Evolutionary conservation across 371 early-diverging fungal species (phyloP).

Genomic region (Blyttiomyces sp.): DNA sequence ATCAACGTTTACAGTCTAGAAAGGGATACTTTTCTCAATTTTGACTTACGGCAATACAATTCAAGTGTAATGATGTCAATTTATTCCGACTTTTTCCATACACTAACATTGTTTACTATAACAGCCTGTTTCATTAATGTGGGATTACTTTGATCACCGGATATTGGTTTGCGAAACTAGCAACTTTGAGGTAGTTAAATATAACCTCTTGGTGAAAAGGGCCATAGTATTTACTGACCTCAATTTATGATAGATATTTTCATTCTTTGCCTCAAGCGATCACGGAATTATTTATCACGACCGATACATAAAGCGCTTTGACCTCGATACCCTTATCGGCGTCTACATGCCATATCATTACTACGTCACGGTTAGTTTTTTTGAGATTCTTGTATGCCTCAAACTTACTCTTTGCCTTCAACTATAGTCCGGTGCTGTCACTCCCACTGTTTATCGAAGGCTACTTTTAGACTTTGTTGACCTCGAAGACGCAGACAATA

Average conservation of each 20-base stretch:
- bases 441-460: not conserved
- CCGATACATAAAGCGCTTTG: conserved; percentile 9
- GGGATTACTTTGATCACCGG: conserved; percentile 40
- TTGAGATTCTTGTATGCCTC: not conserved
- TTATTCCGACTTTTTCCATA: not conserved
- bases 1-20: conserved; percentile 19
- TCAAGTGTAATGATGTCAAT: not conserved
- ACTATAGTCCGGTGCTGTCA: not conserved
- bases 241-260: conserved; percentile 15
- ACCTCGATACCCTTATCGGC: conserved; percentile 27
- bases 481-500: conserved; percentile 28
- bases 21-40: conserved; percentile 9
- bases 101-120: not conserved
- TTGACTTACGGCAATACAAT: conserved; percentile 2
- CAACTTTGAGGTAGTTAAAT: conserved; percentile 4
- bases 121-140: conserved; percentile 20
- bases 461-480: conserved; percentile 33
- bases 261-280: conserved; percentile 36
- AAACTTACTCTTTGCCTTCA: not conserved
- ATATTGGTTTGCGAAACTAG: conserved; percentile 31
- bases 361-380: conserved; percentile 31
- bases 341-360: conserved; percentile 36
- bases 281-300: conserved; percentile 36
- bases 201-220: not conserved
- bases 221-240: no score